Percentiles rank a stretch among this genome's conserved stretches.
phyloP scores from a whole-genome alignment of 805 yeast genomes.

The Candida xiaguanensis region DNA sequence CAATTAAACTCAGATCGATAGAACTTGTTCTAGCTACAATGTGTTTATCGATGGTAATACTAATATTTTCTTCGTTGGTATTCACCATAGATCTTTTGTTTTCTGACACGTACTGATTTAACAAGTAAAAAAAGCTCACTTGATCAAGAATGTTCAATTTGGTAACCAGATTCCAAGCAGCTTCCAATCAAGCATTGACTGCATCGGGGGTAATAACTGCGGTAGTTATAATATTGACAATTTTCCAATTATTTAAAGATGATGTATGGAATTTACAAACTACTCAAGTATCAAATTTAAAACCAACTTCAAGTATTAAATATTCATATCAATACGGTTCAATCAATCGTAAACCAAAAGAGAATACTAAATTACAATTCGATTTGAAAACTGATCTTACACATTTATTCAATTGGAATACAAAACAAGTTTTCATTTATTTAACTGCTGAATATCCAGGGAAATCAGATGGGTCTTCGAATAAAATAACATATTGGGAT shows the following conservation, averaged over 20 bases:
- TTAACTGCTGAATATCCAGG: slow-evolving; percentile 79
- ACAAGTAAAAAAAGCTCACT: slow-evolving; percentile 1
- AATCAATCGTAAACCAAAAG: slow-evolving; percentile 61
- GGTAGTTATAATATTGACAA: slow-evolving; percentile 46
- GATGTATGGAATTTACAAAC: slow-evolving; percentile 44
- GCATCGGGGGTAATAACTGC: slow-evolving; percentile 38
- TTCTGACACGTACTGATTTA: slow-evolving; percentile 4
- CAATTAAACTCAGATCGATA: no score
- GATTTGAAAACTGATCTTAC: slow-evolving; percentile 73
- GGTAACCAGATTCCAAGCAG: slow-evolving; percentile 37
- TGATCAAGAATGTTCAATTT: slow-evolving; percentile 38
- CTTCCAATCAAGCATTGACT: slow-evolving; percentile 53
- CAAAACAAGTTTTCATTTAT: slow-evolving; percentile 92
- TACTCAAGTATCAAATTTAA: slow-evolving; percentile 32
- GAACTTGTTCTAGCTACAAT: no score
- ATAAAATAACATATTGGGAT: slow-evolving; percentile 89
- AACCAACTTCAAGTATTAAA: slow-evolving; percentile 41
- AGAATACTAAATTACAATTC: slow-evolving; percentile 67
- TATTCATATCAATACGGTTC: slow-evolving; percentile 68
- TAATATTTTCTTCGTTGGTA: no score
- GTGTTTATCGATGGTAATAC: no score
- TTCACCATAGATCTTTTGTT: no score
- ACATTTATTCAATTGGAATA: slow-evolving; percentile 91
- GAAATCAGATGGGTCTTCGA: slow-evolving; percentile 39
- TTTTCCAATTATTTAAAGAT: slow-evolving; percentile 43